These are phyloP conservation scores for Paramyrothecium sp. DNA, from an alignment of 2,329 filamentous ascomycete genomes.

Conservation along the genomic window DNA sequence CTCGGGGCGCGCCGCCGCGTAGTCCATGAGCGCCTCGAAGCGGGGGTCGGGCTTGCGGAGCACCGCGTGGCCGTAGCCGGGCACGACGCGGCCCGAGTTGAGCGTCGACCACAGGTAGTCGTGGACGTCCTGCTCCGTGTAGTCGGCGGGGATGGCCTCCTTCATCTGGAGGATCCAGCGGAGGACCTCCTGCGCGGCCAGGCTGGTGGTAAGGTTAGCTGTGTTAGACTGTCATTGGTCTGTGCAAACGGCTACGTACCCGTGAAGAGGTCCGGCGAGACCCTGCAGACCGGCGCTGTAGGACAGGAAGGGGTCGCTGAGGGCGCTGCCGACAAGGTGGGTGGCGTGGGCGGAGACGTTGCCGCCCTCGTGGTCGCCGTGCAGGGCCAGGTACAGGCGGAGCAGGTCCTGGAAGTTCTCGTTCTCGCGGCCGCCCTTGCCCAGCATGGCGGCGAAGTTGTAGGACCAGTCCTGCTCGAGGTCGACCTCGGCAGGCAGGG, in stretches of 20 bases:
- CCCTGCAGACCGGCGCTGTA: slow-evolving; percentile 96
- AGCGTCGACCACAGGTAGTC: slow-evolving; percentile 91
- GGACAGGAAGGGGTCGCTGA: slow-evolving; percentile 92
- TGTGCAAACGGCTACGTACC: slow-evolving; percentile 38
- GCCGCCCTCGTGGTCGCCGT: slow-evolving; percentile 97
- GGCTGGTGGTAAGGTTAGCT: slow-evolving; percentile 36
- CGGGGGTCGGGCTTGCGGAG: slow-evolving; percentile 95
- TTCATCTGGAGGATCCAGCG: slow-evolving; percentile 98
- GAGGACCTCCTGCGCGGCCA: slow-evolving; percentile 95
- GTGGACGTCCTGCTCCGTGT: slow-evolving; percentile 78
- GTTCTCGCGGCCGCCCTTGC: slow-evolving; percentile 83
- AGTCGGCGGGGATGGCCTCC: slow-evolving; percentile 74
- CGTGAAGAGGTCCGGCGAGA: slow-evolving; percentile 75
- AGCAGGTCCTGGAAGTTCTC: slow-evolving; percentile 95
- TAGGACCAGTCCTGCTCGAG: slow-evolving; percentile 92
- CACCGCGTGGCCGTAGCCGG: slow-evolving; percentile 93
- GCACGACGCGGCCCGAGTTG: slow-evolving; percentile 90
- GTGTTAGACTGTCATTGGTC: not conserved
- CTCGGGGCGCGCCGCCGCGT: slow-evolving; percentile 78
- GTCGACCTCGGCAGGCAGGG: slow-evolving; percentile 76
- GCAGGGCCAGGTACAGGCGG: slow-evolving; percentile 89
- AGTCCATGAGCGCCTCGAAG: slow-evolving; percentile 96
- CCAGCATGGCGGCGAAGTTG: slow-evolving; percentile 96
- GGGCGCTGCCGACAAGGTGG: slow-evolving; percentile 89
- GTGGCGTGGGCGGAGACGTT: slow-evolving; percentile 97